Conservation (phyloP, 2,329 filamentous ascomycete genomes). For the Talaromyces sp. region DNA sequence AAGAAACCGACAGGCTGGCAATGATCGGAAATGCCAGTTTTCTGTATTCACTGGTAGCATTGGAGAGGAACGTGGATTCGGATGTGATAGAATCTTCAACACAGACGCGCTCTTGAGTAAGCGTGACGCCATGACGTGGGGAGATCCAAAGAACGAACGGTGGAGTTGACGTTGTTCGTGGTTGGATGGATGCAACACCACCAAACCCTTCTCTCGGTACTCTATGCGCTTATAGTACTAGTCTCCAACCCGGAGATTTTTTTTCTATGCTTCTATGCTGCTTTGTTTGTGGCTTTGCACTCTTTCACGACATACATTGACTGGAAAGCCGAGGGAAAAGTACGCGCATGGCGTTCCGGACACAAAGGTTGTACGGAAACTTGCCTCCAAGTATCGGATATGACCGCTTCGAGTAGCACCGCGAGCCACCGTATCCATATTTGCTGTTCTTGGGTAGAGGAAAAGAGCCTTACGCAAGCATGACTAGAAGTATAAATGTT, state of each 20-base stretch:
- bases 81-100: not conserved
- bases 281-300: not conserved
- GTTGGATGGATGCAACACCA: not conserved
- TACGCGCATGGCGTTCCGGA: not conserved
- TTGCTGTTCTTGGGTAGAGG: not conserved
- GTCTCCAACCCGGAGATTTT: constrained; percentile 2
- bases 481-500: not conserved
- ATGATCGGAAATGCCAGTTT: too few species aligned
- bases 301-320: not conserved
- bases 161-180: not conserved
- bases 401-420: not conserved
- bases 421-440: constrained; percentile 2
- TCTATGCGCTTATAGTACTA: constrained; percentile 14
- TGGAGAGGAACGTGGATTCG: not conserved
- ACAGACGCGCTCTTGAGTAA: not conserved
- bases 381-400: not conserved
- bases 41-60: too few species aligned
- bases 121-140: not conserved
- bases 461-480: not conserved
- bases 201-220: not conserved
- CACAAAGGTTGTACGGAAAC: not conserved
- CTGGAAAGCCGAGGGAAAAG: not conserved
- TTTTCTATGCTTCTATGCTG: not conserved
- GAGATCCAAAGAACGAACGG: not conserved
- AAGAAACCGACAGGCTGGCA: too few species aligned